Conservation (phyloP, 2,329 filamentous ascomycete genomes). For the Colletotrichum abscissum region DNA sequence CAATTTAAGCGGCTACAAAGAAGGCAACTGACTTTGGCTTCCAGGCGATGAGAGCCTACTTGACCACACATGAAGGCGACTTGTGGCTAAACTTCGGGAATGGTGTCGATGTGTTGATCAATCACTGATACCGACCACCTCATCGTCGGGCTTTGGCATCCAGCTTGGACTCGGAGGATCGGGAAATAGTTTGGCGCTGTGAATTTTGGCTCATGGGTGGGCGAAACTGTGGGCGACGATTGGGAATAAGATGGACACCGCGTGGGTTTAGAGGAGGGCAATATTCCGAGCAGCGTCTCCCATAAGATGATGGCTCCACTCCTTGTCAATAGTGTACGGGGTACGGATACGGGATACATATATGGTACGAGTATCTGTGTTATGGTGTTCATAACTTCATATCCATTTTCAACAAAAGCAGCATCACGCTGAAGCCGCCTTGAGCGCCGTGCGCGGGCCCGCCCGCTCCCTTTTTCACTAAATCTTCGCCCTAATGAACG, state of each 20-base stretch:
- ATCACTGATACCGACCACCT: too few relatives aligned
- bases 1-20: not conserved
- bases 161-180: not conserved
- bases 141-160: not conserved
- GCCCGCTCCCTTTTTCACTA: not conserved
- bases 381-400: too few relatives aligned
- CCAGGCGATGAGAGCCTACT: too few relatives aligned
- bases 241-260: constrained; percentile 1
- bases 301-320: not conserved
- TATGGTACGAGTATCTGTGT: too few relatives aligned
- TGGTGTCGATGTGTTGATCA: too few relatives aligned
- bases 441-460: not conserved
- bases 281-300: not conserved
- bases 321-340: too few relatives aligned
- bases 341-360: too few relatives aligned
- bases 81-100: not conserved
- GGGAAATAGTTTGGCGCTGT: constrained; percentile 11
- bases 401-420: not conserved
- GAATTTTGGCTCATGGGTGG: not conserved
- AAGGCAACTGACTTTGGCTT: too few relatives aligned
- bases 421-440: constrained; percentile 5
- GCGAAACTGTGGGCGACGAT: not conserved
- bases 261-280: not conserved
- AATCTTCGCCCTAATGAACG: not conserved
- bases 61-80: not conserved